These are phyloP conservation scores for Allium fistulosum DNA, from an alignment of 106 monocot species.

Conservation along the genomic window DNA sequence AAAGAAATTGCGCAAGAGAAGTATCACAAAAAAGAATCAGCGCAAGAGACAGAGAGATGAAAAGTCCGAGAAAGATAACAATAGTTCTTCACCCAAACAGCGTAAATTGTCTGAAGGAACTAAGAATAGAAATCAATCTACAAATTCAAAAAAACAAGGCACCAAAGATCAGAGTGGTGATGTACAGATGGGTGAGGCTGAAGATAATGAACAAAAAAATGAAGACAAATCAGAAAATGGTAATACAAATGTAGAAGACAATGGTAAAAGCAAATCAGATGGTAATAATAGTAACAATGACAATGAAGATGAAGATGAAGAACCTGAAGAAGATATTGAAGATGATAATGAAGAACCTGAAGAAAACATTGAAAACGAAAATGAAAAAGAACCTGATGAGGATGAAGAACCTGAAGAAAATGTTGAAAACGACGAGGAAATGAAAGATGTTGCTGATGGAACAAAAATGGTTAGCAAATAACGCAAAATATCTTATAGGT, in stretches of 20 bases:
- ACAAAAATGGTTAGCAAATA: no score
- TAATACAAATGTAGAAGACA: conserved; percentile 22
- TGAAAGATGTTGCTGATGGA: no score
- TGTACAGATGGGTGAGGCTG: conserved; percentile 9
- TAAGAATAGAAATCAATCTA: conserved; percentile 14
- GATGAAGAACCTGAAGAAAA: no score
- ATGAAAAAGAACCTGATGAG: no score
- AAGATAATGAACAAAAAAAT: conserved; percentile 15
- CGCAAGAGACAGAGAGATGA: conserved; percentile 67
- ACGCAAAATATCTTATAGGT: no score
- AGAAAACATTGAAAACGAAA: no score
- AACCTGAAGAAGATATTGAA: conserved; percentile 37
- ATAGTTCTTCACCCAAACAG: conserved; percentile 30
- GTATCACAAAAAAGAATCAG: conserved; percentile 42
- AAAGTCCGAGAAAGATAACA: conserved; percentile 29
- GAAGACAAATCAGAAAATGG: conserved; percentile 23
- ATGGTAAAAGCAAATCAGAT: conserved; percentile 53
- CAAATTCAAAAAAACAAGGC: conserved; percentile 10
- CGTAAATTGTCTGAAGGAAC: conserved; percentile 26
- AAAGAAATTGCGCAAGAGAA: conserved; percentile 65
- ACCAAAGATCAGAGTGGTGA: conserved; percentile 5
- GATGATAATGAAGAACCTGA: conserved; percentile 23
- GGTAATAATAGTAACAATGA: conserved; percentile 32
- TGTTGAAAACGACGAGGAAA: no score
- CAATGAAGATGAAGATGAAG: conserved; percentile 72